Percentiles rank a stretch among this genome's conserved stretches.
These are phyloP conservation scores for Glycine latifolia DNA, from an alignment of 306 rosid species.

Conservation along the genomic window DNA sequence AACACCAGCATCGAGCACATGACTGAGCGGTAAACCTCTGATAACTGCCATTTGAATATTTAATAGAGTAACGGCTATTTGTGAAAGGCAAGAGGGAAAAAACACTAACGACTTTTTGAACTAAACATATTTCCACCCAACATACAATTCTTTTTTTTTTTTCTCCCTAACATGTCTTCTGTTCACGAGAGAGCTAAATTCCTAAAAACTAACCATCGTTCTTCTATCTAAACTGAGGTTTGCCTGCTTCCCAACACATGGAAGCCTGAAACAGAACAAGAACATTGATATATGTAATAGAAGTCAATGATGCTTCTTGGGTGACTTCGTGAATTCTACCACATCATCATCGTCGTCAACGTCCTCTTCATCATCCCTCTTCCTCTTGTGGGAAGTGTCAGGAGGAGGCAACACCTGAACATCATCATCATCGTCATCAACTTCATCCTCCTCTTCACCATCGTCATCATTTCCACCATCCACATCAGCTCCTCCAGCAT, in stretches of 20 bases:
- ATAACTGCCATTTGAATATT: conserved; percentile 78
- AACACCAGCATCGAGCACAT: conserved; percentile 17
- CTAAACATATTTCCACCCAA: conserved; percentile 63
- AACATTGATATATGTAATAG: conserved; percentile 39
- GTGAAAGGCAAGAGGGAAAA: conserved; percentile 55
- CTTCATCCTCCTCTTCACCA: conserved; percentile 66
- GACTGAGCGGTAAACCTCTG: conserved; percentile 58
- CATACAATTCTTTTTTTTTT: conserved; percentile 50
- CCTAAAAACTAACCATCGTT: conserved; percentile 63
- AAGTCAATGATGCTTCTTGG: conserved; percentile 73
- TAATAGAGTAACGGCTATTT: conserved; percentile 67
- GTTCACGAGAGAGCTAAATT: conserved; percentile 61
- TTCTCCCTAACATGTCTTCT: conserved; percentile 52
- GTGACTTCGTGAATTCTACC: conserved; percentile 62
- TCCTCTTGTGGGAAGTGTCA: conserved; percentile 69
- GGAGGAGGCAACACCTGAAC: conserved; percentile 73
- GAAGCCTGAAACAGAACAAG: conserved; percentile 52
- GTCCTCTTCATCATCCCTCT: conserved; percentile 66
- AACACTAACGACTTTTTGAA: conserved; percentile 72
- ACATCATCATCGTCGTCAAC: conserved; percentile 64
- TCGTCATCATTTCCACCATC: conserved; percentile 61
- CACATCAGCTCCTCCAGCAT: conserved; percentile 58
- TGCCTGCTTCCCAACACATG: conserved; percentile 61
- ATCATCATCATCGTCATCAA: conserved; percentile 64
- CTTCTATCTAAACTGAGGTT: conserved; percentile 55